Base-by-base conservation (phyloP, 2,329 filamentous ascomycete species). In the Cladorrhinum sp. region DNA sequence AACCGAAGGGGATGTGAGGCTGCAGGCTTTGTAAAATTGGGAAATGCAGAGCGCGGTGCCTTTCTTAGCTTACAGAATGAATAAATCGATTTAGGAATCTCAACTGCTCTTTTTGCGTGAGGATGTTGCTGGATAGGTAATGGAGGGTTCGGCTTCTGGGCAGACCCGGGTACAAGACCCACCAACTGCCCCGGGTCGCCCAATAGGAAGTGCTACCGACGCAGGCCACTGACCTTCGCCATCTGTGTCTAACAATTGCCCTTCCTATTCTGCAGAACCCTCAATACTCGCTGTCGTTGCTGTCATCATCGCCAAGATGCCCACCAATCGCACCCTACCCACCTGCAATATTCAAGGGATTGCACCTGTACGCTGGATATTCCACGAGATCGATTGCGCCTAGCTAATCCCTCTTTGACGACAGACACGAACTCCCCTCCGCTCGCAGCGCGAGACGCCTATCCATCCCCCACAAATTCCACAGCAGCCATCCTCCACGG, bases 381-480 rank as follows among this genome's bases (percentile, higher is more conserved):
- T n/a, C n/a, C n/a, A n/a, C n/a, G n/a, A n/a, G n/a, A n/a, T n/a
- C n/a, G n/a, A n/a, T n/a, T n/a, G n/a, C n/a, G n/a, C n/a, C n/a
- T n/a, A n/a, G n/a, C n/a, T n/a, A n/a, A n/a, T n/a, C n/a, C n/a
- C n/a, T n/a, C n/a, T n/a, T n/a, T n/a, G n/a, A n/a, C 41, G 41
- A 45, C 41, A 45, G 10, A 45, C 41, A 18, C 41, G 53, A 22
- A 53, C 59, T 8, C 53, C 59, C 20, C 59, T 45, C 12, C 56
- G 56, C 7, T 8, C 53, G 7, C 18, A 18, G 23, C 57, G 57
- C 12, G 63, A 66, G 52, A 65, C 63, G 9, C 61, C 65, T 38
- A 62, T 66, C 57, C 62, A 49, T 20, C 63, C 62, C 20, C 64
- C 64, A 16, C 62, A 59, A 24, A 23, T 64, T 6, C 63, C 64